These are phyloP conservation scores for Fusarium cicatricum DNA, from an alignment of 2,329 filamentous ascomycete genomes.

Conservation along the genomic window DNA sequence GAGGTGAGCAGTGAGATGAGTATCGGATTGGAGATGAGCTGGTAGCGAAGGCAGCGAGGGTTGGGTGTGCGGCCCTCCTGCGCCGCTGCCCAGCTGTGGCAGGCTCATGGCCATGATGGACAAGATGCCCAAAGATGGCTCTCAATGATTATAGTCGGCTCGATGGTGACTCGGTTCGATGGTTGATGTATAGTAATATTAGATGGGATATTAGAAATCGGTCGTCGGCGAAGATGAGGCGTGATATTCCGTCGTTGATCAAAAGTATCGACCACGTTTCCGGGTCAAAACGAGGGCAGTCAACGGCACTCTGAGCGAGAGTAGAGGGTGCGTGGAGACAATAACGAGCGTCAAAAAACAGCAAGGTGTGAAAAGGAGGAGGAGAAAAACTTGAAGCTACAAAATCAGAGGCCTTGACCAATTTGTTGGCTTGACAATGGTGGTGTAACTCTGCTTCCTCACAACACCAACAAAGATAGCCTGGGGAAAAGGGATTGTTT, in stretches of 20 bases:
- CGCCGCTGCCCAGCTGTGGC: constrained; percentile 56
- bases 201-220: constrained; percentile 10
- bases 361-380: constrained; percentile 15
- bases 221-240: constrained; percentile 14
- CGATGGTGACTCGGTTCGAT: constrained; percentile 17
- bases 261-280: constrained; percentile 5
- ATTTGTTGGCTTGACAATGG: constrained; percentile 31
- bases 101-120: constrained; percentile 68
- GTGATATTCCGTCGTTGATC: constrained; percentile 4
- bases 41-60: constrained; percentile 89
- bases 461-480: constrained; percentile 33
- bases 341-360: constrained; percentile 41
- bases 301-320: constrained; percentile 36
- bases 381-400: constrained; percentile 21
- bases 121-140: constrained; percentile 46
- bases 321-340: constrained; percentile 29
- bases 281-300: constrained; percentile 9
- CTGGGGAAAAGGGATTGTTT: constrained; percentile 45
- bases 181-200: neutral
- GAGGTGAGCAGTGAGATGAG: constrained; percentile 81
- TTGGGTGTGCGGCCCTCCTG: constrained; percentile 76
- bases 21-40: constrained; percentile 80
- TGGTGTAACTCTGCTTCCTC: constrained; percentile 30
- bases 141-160: constrained; percentile 20
- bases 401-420: constrained; percentile 34